Conservation (phyloP, 352 stramenopile genomes). For the Globisporangium radiosum region DNA sequence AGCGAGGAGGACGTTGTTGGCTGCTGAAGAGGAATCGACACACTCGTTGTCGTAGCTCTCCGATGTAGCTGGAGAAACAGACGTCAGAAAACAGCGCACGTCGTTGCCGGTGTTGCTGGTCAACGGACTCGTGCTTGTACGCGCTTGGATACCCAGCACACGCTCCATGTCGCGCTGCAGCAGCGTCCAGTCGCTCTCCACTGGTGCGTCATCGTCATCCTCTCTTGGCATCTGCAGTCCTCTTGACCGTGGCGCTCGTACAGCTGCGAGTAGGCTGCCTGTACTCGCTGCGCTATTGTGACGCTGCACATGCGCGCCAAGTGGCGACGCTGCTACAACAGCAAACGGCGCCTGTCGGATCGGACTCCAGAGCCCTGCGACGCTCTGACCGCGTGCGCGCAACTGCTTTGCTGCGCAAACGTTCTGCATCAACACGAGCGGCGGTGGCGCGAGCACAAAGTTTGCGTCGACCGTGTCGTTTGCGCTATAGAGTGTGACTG, state of each 20-base stretch:
- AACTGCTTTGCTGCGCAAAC: slow-evolving; percentile 36
- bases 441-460: slow-evolving; percentile 52
- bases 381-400: slow-evolving; percentile 14
- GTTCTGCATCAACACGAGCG: slow-evolving; percentile 47
- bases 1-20: too few relatives aligned
- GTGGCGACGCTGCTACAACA: slow-evolving; percentile 3
- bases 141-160: slow-evolving; percentile 7
- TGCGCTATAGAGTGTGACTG: slow-evolving; percentile 43
- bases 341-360: slow-evolving; percentile 26
- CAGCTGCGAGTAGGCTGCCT: not conserved
- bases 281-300: not conserved
- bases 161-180: slow-evolving; percentile 12
- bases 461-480: slow-evolving; percentile 64
- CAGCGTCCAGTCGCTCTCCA: slow-evolving; percentile 4
- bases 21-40: too few relatives aligned
- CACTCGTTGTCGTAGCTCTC: not conserved
- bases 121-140: not conserved
- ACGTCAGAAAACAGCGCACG: slow-evolving; percentile 22
- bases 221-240: not conserved
- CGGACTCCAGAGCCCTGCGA: slow-evolving; percentile 34
- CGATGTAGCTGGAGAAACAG: not conserved
- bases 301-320: not conserved
- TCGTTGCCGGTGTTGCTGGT: not conserved
- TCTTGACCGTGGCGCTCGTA: not conserved
- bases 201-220: not conserved